Evolutionary conservation across 495 filamentous ascomycete species (phyloP), one percentile per base, ranked within the genome.

Genomic region (Neurospora africana): DNA sequence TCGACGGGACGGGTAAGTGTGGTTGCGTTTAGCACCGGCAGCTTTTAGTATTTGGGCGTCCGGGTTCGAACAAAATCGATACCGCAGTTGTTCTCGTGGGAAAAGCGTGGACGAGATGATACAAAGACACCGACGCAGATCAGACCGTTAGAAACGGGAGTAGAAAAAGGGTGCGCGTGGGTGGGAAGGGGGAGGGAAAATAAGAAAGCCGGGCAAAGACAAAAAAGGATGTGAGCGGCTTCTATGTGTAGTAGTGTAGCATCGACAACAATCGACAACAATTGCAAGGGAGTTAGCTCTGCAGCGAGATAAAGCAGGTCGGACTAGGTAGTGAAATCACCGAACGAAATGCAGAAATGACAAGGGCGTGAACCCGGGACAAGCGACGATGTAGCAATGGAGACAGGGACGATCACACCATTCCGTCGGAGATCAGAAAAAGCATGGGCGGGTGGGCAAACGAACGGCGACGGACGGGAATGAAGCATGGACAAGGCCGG

Each of bases 201-300:
- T 33, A 65, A 65, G 23, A 61, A 61, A 61, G 53, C 23, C 27
- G 13, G 53, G 27, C 44, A 61, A 58, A 65, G 27, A 65, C 53
- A 19, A 65, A 65, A 65, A 33, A 33, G 53, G 53, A 65, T 65
- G 23, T 65, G 15, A 65, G 53, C 53, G 53, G 53, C 53, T 65
- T 65, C 53, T 19, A 33, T 65, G 53, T 9, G 8, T 7, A 36
- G 1, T 7, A 36, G 6, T 8, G 36, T 65, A 33, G 53, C 27
- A 65, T 65, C 53, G 53, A 65, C 53, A 65, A 65, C 53, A 65
- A 65, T 65, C 53, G 53, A 65, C 53, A 65, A 65, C 53, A 65
- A 65, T 65, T 3, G 27, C 27, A 65, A 65, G 53, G 53, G 27
- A 65, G 27, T 61, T 33, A 33, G 27, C 53, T 65, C 27, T 65